These are phyloP conservation scores for Berberis thunbergii DNA, from an alignment of 164 flowering plant species.

Conservation along the genomic window DNA sequence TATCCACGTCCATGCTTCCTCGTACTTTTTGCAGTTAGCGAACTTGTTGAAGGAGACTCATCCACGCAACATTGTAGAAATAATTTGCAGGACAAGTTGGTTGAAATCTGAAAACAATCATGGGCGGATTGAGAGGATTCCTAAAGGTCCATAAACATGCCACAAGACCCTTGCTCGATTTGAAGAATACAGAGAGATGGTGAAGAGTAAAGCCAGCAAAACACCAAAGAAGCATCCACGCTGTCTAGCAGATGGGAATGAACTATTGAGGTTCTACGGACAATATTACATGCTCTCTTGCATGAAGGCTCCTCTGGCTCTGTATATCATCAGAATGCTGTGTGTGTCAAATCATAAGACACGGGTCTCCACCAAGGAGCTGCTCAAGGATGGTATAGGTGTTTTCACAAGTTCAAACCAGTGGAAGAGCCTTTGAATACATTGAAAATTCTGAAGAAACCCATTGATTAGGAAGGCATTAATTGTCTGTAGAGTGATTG, in stretches of 20 bases:
- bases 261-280: slow-evolving; percentile 62
- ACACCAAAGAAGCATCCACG: slow-evolving; percentile 69
- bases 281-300: slow-evolving; percentile 51
- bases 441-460: slow-evolving; percentile 30
- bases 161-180: slow-evolving; percentile 51
- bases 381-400: slow-evolving; percentile 43
- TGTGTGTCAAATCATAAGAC: slow-evolving; percentile 45
- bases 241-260: slow-evolving; percentile 73
- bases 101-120: slow-evolving; percentile 43
- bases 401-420: slow-evolving; percentile 71
- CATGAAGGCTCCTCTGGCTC: slow-evolving; percentile 42
- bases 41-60: slow-evolving; percentile 62
- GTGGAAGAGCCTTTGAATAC: slow-evolving; percentile 63
- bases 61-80: slow-evolving; percentile 64
- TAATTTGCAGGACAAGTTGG: slow-evolving; percentile 60
- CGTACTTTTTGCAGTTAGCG: slow-evolving; percentile 35
- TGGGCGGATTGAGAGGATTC: slow-evolving; percentile 48
- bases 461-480: slow-evolving; percentile 36
- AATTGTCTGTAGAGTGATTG: slow-evolving; percentile 68
- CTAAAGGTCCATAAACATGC: slow-evolving; percentile 73
- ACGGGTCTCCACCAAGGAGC: slow-evolving; percentile 46
- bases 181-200: slow-evolving; percentile 62
- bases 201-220: slow-evolving; percentile 62
- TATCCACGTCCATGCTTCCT: not conserved
- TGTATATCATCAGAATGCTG: slow-evolving; percentile 44